A percentile compares a stretch with the other conserved stretches of the same genome.
phyloP scores from a whole-genome alignment of 495 filamentous ascomycete species.

The Collariella sp. region DNA sequence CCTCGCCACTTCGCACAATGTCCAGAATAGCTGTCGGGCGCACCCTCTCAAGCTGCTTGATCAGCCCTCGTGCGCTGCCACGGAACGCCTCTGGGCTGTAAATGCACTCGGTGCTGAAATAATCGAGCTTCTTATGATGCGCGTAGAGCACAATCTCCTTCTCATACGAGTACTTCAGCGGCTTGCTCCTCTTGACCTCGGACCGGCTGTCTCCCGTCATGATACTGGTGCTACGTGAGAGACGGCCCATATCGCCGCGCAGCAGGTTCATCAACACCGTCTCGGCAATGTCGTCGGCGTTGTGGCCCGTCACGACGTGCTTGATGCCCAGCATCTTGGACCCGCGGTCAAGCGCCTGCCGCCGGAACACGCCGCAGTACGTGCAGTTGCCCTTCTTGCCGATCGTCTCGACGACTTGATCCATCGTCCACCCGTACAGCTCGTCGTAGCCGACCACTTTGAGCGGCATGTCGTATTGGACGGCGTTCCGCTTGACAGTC shows the following conservation, averaged over 20 bases:
- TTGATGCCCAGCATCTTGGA: constrained; percentile 79
- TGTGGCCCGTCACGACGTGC: constrained; percentile 96
- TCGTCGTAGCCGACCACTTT: constrained; percentile 89
- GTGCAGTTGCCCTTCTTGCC: constrained; percentile 99
- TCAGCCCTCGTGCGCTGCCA: constrained; percentile 79
- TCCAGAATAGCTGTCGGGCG: constrained; percentile 90
- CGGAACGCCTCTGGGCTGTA: constrained; percentile 98
- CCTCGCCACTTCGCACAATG: constrained; percentile 88
- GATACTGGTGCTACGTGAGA: constrained; percentile 87
- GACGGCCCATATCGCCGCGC: constrained; percentile 77
- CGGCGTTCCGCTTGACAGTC: constrained; percentile 88
- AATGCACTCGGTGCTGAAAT: constrained; percentile 97
- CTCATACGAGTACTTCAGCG: constrained; percentile 95
- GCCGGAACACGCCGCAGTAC: constrained; percentile 92
- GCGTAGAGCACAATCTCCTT: constrained; percentile 98
- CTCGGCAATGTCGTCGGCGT: constrained; percentile 97
- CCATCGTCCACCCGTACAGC: constrained; percentile 98
- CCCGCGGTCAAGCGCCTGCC: constrained; percentile 89
- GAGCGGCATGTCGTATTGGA: constrained; percentile 82
- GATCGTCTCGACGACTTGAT: constrained; percentile 89
- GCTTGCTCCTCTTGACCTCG: constrained; percentile 86
- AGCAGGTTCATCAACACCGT: constrained; percentile 96
- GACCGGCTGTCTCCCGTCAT: constrained; percentile 66
- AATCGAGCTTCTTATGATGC: constrained; percentile 90
- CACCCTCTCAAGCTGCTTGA: constrained; percentile 91